A percentile compares a stretch with the other conserved stretches of the same genome.
phyloP scores from a whole-genome alignment of 176 grass and related monocot genomes.

The Juncus inflexus region DNA sequence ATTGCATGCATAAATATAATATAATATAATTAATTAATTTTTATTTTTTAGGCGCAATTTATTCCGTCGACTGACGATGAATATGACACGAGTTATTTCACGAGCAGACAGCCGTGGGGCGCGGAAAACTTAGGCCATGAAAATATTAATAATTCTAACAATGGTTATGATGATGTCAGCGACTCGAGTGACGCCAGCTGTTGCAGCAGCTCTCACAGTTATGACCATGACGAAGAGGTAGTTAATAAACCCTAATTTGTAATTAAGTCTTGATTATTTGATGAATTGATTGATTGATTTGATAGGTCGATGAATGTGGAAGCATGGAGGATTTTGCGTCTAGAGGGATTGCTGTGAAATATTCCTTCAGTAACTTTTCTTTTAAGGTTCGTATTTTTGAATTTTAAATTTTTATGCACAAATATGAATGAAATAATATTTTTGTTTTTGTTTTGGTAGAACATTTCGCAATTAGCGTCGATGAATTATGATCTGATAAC shows the following conservation, averaged over 20 bases:
- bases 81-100: conserved; percentile 93
- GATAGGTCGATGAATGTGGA: conserved; percentile 81
- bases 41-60: conserved; percentile 54
- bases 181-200: conserved; percentile 80
- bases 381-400: conserved; percentile 60
- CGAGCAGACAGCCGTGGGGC: conserved; percentile 70
- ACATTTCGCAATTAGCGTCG: conserved; percentile 91
- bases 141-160: conserved; percentile 32
- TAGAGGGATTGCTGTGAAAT: conserved; percentile 54
- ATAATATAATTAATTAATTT: background rate
- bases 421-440: conserved; percentile 11
- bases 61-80: conserved; percentile 86
- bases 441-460: conserved; percentile 34
- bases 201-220: conserved; percentile 64
- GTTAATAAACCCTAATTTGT: conserved; percentile 14
- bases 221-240: conserved; percentile 83
- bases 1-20: background rate
- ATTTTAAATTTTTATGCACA: background rate
- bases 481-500: conserved; percentile 96
- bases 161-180: conserved; percentile 55
- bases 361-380: conserved; percentile 98
- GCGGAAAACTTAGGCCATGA: conserved; percentile 35
- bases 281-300: conserved; percentile 16
- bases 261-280: conserved; percentile 10
- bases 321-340: conserved; percentile 87